Percentiles rank a stretch among this genome's conserved stretches.
Conservation (phyloP, 495 filamentous ascomycete species). For the Penicillium ucsense region DNA sequence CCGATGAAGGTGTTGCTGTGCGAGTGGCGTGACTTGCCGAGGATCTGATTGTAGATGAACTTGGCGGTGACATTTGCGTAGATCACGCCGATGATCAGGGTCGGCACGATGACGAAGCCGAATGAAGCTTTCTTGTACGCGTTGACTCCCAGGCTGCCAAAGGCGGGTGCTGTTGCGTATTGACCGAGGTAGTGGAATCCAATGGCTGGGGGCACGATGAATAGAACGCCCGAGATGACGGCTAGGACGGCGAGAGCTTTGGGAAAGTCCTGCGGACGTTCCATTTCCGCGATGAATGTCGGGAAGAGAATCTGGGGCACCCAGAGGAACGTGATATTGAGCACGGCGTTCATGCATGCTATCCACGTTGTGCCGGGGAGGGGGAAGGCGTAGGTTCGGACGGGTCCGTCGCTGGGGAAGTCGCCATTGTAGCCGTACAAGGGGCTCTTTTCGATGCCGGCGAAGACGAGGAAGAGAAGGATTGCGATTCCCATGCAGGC, state of each 20-base stretch:
- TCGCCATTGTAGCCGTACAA: slow-evolving; percentile 17
- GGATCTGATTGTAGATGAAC: slow-evolving; percentile 38
- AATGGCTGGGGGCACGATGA: slow-evolving; percentile 43
- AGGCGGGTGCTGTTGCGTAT: slow-evolving; percentile 39
- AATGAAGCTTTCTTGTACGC: slow-evolving; percentile 41
- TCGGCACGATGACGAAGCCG: slow-evolving; percentile 36
- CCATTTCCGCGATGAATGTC: slow-evolving; percentile 50
- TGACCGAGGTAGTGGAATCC: slow-evolving; percentile 44
- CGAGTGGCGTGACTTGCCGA: slow-evolving; percentile 35
- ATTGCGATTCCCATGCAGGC: slow-evolving; percentile 37
- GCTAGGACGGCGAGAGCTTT: slow-evolving; percentile 41
- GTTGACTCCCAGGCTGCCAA: slow-evolving; percentile 35
- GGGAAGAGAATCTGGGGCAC: slow-evolving; percentile 47
- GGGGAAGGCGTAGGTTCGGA: slow-evolving; percentile 37
- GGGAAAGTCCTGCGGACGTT: slow-evolving; percentile 45
- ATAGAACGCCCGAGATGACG: slow-evolving; percentile 40
- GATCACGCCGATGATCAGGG: slow-evolving; percentile 40
- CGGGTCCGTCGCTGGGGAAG: slow-evolving; percentile 29
- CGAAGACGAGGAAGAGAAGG: slow-evolving; percentile 37
- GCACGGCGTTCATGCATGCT: slow-evolving; percentile 36
- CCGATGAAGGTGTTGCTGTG: slow-evolving; percentile 41
- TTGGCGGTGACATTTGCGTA: slow-evolving; percentile 46
- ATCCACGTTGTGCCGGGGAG: slow-evolving; percentile 36
- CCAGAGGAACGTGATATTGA: slow-evolving; percentile 39
- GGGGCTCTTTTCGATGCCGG: slow-evolving; percentile 32